Base-by-base conservation (phyloP, 1,284 basidiomycete species). In the Sanghuangporus sanghuang region DNA sequence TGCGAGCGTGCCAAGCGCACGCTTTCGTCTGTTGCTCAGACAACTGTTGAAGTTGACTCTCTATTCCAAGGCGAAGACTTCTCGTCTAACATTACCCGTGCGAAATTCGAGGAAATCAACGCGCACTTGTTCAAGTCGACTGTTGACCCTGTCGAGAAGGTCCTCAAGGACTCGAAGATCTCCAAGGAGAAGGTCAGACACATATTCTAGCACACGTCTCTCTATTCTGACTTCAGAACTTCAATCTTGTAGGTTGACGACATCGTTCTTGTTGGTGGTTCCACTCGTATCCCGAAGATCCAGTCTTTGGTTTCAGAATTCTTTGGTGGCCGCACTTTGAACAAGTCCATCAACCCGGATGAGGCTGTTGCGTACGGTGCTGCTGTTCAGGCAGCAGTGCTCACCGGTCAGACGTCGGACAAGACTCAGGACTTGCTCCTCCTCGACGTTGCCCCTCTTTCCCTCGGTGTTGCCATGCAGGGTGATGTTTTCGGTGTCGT, bases 1-100 rank as follows among this genome's bases (percentile, higher is more conserved):
- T 98, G 96, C 81, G 96, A 99, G 81, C 95, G 96, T 85, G 97
- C 95, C 67, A 99, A 99, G 90, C 87, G 96, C 72, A 98, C 96
- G 3, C 90, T 99, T 66, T 99, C 97, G 61, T 95, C 92, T 72
- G 96, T 97, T 73, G 90, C 96, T 68, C 96, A 98, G 83, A 99
- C 96, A 73, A 97, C 95, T 68, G 90, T 99, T 72, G 96, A 99
- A 82, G 95, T 99, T 72, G 97, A 99, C 83, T 99, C 96, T 35
- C 88, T 99, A 73, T 98, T 85, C 86, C 88, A 96, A 87, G 90
- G 91, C 67, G 90, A 92, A 74, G 95, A 98, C 81, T 98, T 98
- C 85, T 94, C 92, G 57, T 89, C 95, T 72, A 95, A 89, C 79
- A 96, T 98, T 78, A 95, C 94, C 71, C 94, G 97, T 87, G 97